A percentile compares a stretch with the other conserved stretches of the same genome.
Conservation (phyloP, 495 filamentous ascomycete genomes). For the Rhypophila decipiens region DNA sequence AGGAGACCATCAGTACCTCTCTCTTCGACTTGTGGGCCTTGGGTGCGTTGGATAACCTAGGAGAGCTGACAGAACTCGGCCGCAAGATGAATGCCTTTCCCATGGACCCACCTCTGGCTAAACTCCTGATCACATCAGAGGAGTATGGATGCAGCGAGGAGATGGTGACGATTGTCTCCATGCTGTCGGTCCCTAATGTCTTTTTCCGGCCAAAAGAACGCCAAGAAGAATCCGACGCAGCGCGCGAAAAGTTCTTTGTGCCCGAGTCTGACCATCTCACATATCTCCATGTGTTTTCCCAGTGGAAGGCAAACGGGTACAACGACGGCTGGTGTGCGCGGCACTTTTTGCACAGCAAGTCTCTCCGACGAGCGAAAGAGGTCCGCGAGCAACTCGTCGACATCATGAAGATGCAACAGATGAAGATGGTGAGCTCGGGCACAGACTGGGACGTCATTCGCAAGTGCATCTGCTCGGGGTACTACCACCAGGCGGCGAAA, state of each 20-base stretch:
- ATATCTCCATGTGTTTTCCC: constrained; percentile 89
- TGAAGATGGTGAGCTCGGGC: constrained; percentile 81
- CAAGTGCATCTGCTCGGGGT: constrained; percentile 95
- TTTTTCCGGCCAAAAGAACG: constrained; percentile 98
- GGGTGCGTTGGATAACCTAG: constrained; percentile 87
- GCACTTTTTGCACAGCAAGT: constrained; percentile 91
- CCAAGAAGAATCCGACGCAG: constrained; percentile 91
- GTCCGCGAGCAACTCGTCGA: constrained; percentile 89
- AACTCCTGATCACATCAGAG: constrained; percentile 82
- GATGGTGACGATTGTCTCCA: constrained; percentile 96
- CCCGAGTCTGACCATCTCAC: constrained; percentile 96
- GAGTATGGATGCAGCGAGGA: constrained; percentile 93
- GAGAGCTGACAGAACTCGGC: constrained; percentile 81
- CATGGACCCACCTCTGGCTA: constrained; percentile 91
- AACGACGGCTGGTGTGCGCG: constrained; percentile 86
- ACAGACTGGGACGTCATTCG: constrained; percentile 95
- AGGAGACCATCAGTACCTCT: constrained; percentile 95
- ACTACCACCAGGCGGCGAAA: constrained; percentile 97
- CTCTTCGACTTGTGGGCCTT: constrained; percentile 98
- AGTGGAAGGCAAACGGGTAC: constrained; percentile 88
- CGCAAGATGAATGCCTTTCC: constrained; percentile 95
- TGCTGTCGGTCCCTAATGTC: constrained; percentile 93
- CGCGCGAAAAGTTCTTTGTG: constrained; percentile 98
- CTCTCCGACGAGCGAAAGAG: constrained; percentile 83
- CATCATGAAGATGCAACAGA: constrained; percentile 91